Evolutionary conservation across 371 early-diverging fungal genomes (phyloP).

Genomic region (Syncephalis plumigaleata): DNA sequence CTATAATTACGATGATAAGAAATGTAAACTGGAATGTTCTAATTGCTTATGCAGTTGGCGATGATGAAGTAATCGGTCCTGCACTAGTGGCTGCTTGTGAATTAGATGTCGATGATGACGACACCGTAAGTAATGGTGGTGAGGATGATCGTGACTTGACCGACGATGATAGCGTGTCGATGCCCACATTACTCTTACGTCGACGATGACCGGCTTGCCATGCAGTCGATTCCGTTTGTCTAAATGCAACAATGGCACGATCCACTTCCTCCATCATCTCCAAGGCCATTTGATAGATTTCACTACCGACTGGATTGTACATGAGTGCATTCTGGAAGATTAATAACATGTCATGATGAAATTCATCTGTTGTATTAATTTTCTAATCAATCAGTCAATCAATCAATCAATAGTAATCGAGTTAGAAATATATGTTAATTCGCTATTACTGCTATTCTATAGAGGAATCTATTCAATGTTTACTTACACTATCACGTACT

Average conservation of each 20-base stretch:
- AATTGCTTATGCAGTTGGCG: no score
- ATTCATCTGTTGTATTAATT: constrained; percentile 70
- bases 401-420: no score
- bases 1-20: no score
- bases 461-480: not conserved
- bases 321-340: constrained; percentile 83
- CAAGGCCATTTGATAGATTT: constrained; percentile 69
- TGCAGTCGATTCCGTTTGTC: not conserved
- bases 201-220: not conserved
- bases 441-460: not conserved
- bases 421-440: not conserved
- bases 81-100: no score
- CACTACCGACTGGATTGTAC: constrained; percentile 77
- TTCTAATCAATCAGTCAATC: constrained; percentile 33
- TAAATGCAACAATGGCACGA: constrained; percentile 15
- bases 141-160: no score
- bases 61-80: no score
- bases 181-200: no score
- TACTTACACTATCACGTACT: constrained; percentile 66
- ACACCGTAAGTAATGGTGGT: no score
- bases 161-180: no score
- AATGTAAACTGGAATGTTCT: no score
- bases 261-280: constrained; percentile 65
- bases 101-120: no score
- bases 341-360: constrained; percentile 74